These are phyloP conservation scores for Pyrenopolyporus hunteri DNA, from an alignment of 495 filamentous ascomycete genomes.

Conservation along the genomic window DNA sequence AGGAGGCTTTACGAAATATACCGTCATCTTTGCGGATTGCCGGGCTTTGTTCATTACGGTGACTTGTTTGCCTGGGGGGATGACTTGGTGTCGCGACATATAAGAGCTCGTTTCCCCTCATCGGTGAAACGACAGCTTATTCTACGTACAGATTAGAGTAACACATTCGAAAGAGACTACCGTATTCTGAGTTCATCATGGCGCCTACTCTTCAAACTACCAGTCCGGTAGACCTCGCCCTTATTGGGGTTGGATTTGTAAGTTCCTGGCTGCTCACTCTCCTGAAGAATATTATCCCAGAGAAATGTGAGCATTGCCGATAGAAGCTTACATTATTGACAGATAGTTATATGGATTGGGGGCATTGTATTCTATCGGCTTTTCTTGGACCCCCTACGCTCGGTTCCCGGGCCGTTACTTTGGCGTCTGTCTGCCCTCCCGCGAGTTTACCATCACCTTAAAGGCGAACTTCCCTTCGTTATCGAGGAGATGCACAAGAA, in stretches of 20 bases:
- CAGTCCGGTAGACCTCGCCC: neutral
- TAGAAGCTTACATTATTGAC: conserved; percentile 2
- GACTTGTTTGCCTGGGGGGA: too few species aligned
- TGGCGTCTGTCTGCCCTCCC: conserved; percentile 49
- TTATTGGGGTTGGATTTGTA: conserved; percentile 15
- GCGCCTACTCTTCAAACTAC: conserved; percentile 5
- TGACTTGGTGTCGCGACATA: too few species aligned
- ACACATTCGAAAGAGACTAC: neutral
- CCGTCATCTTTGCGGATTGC: too few species aligned
- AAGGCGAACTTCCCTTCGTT: conserved; percentile 49
- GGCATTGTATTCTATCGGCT: conserved; percentile 51
- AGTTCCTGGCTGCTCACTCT: neutral
- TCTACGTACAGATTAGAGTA: neutral
- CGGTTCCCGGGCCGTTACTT: conserved; percentile 56
- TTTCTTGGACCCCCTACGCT: conserved; percentile 57
- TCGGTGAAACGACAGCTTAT: neutral
- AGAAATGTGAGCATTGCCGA: too few species aligned
- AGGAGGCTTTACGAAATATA: too few species aligned
- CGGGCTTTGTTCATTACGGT: too few species aligned
- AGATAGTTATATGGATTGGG: conserved; percentile 24
- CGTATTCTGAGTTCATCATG: conserved; percentile 5
- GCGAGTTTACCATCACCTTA: conserved; percentile 34
- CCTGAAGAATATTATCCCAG: too few species aligned
- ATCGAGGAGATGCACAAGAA: conserved; percentile 52
- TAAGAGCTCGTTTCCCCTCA: too few species aligned